Evolutionary conservation across 148 eudicot genomes (phyloP), one percentile per base, ranked within the genome.

Genomic region (Nepenthes mirabilis): DNA sequence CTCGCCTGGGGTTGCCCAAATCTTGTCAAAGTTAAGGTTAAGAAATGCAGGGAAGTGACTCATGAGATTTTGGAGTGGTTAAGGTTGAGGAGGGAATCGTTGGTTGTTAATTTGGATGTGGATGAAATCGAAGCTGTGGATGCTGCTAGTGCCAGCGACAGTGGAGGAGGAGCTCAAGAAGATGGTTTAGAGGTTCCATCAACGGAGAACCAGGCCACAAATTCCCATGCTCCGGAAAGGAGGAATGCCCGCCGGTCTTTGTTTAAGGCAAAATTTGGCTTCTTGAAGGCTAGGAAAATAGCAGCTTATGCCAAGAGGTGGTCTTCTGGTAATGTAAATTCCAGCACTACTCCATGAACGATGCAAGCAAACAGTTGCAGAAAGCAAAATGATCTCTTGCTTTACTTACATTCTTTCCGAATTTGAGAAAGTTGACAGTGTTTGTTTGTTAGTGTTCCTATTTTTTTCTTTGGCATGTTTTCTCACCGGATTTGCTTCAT

Each of bases 1-100:
- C 74, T 88, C 9, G 86, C 89, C 35, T 74, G 69, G 69, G 88
- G 91, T 34, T 88, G 96, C 23, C 96, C 96, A 0, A 83, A 85
- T 68, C 75, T 88, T 72, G 86, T 85, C 49, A 88, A 88, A 64
- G 75, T 88, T 34, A 88, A 85, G 75, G 89, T 88, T 3, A 88
- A 85, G 75, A 88, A 83, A 72, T 88, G 96, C 67, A 79, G 71
- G 65, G 82, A 77, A 55, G 96, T 88, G 53, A 83, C 81, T 3
- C 69, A 62, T 52, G 86, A 85, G 10, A 78, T 72, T 34, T 80
- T 78, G 9, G 84, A 77, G 55, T 72, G 73, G 80, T 74, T 88
- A 67, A 77, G 65, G 74, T 76, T 59, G 12, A 75, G 51, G 67
- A 79, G 86, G 74, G 74, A 69, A 14, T 56, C 84, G 0, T 70